phyloP scores from a whole-genome alignment of 768 basidiomycete genomes.

The Clitopilus passeckerianus region DNA sequence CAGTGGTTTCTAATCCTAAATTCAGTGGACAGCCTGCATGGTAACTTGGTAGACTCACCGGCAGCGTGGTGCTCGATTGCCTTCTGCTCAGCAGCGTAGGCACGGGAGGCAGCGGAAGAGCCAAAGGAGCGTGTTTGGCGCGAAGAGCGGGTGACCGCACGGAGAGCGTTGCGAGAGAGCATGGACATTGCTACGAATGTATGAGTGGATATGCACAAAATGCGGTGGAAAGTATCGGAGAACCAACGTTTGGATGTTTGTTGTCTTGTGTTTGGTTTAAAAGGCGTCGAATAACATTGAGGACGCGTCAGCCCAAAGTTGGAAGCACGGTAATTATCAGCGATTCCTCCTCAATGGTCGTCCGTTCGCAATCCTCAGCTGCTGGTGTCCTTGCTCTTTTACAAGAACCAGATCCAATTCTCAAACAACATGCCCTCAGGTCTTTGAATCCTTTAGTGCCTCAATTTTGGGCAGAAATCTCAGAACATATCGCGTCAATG shows the following conservation, averaged over 20 bases:
- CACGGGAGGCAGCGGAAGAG: constrained; percentile 30
- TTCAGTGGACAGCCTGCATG: constrained; percentile 5
- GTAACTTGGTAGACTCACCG: constrained; percentile 31
- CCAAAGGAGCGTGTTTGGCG: constrained; percentile 34
- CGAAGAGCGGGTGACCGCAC: constrained; percentile 40
- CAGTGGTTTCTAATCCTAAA: constrained; percentile 52
- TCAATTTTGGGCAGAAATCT: constrained; percentile 98
- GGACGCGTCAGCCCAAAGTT: constrained; percentile 40
- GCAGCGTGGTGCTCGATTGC: constrained; percentile 63
- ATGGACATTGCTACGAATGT: constrained; percentile 36
- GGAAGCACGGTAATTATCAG: constrained; percentile 7
- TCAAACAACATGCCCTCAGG: constrained; percentile 89
- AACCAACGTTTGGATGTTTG: constrained; percentile 21
- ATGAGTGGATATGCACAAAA: constrained; percentile 2
- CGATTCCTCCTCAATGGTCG: constrained; percentile 47
- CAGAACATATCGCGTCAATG: constrained; percentile 90
- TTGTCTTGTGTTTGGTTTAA: background rate
- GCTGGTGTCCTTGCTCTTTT: constrained; percentile 91
- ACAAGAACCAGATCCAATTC: constrained; percentile 78
- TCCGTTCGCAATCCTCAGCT: constrained; percentile 72
- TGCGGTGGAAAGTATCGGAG: constrained; percentile 29
- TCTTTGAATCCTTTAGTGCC: constrained; percentile 80
- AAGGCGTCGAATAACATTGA: constrained; percentile 8
- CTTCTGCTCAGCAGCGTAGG: constrained; percentile 47
- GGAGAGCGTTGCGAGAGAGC: constrained; percentile 43